These are phyloP conservation scores for Plasmodiophora brassicae DNA, from an alignment of 208 protist species.

Conservation along the genomic window DNA sequence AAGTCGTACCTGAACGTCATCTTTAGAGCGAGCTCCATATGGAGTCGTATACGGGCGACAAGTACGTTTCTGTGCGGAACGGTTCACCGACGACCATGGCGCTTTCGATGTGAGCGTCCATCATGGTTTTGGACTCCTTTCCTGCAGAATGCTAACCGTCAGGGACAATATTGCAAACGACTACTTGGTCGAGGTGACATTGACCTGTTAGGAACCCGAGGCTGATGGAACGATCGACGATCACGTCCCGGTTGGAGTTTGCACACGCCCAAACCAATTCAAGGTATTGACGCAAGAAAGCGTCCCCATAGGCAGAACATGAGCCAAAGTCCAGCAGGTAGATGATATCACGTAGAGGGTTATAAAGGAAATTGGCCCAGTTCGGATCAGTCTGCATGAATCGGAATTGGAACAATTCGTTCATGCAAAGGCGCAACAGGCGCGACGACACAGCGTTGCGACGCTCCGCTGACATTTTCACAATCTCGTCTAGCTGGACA, in stretches of 20 bases:
- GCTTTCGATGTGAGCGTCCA: conserved; percentile 27
- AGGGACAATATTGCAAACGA: no score
- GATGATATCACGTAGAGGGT: not conserved
- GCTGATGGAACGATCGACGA: conserved; percentile 74
- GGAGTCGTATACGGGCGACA: not conserved
- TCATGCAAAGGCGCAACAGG: conserved; percentile 73
- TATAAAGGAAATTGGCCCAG: conserved; percentile 85
- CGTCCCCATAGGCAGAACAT: conserved; percentile 68
- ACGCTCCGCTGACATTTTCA: not conserved
- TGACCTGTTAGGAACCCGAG: conserved; percentile 89
- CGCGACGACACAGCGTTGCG: conserved; percentile 69
- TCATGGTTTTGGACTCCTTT: conserved; percentile 66
- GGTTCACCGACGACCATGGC: conserved; percentile 30
- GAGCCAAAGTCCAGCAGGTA: conserved; percentile 83
- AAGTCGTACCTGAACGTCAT: conserved; percentile 13
- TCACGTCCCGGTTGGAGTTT: conserved; percentile 63
- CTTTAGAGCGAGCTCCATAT: not conserved
- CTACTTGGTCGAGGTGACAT: not conserved
- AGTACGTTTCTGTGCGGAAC: not conserved
- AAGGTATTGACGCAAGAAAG: conserved; percentile 81
- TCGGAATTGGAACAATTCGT: conserved; percentile 82
- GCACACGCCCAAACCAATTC: conserved; percentile 78
- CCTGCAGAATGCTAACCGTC: no score
- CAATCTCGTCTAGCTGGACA: not conserved
- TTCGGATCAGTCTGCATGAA: conserved; percentile 96